These are phyloP conservation scores for Fusarium sp. DNA, from an alignment of 2,329 filamentous ascomycete species.

Conservation along the genomic window DNA sequence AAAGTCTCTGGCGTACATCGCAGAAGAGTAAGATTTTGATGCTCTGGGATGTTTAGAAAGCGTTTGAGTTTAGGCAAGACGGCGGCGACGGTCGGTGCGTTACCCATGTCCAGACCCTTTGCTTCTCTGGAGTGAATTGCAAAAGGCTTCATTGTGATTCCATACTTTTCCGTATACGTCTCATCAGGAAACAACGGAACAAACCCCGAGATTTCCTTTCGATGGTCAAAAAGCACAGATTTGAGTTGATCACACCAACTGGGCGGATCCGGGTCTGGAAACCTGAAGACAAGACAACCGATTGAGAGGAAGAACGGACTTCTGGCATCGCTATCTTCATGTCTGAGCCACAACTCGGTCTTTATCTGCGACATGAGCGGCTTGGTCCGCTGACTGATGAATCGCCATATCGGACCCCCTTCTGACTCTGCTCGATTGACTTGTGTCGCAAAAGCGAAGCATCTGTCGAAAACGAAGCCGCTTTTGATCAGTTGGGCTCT, in stretches of 20 bases:
- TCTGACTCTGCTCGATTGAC: constrained; percentile 40
- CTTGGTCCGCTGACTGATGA: constrained; percentile 48
- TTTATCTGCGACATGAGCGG: constrained; percentile 38
- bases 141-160: constrained; percentile 14
- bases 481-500: constrained; percentile 44
- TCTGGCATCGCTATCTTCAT: neutral
- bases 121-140: constrained; percentile 29
- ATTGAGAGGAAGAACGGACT: neutral
- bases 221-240: fast-evolving
- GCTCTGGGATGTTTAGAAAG: constrained; percentile 22
- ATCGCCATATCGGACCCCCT: constrained; percentile 34
- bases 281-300: constrained; percentile 22
- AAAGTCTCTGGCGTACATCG: constrained; percentile 25
- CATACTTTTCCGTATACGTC: neutral
- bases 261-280: constrained; percentile 13
- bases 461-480: constrained; percentile 45
- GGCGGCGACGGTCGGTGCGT: constrained; percentile 5
- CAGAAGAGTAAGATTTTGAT: constrained; percentile 27
- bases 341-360: constrained; percentile 29
- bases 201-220: neutral
- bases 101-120: constrained; percentile 22
- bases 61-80: constrained; percentile 27
- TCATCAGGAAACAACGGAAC: neutral
- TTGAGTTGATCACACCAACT: neutral
- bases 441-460: constrained; percentile 50